A percentile compares a stretch with the other conserved stretches of the same genome.
Evolutionary conservation across 2,329 filamentous ascomycete genomes (phyloP).

Genomic region (Trichoderma koningii): DNA sequence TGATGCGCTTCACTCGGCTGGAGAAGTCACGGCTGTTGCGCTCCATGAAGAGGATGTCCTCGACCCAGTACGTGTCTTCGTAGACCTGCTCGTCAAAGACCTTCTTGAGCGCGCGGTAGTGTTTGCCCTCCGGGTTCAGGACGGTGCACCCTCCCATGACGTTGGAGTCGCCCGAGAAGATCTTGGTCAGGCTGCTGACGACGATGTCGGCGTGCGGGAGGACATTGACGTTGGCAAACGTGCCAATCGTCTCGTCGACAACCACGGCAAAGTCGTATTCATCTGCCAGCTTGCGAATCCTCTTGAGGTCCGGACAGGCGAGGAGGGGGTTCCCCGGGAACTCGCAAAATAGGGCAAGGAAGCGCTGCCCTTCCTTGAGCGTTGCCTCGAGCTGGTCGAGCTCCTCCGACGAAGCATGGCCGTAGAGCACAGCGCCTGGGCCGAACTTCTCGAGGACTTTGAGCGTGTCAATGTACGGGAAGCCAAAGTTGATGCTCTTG

Average conservation of each 20-base stretch:
- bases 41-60: slow-evolving; percentile 93
- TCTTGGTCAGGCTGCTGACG: slow-evolving; percentile 92
- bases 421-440: slow-evolving; percentile 85
- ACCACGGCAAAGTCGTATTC: slow-evolving; percentile 86
- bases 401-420: slow-evolving; percentile 73
- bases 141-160: slow-evolving; percentile 88
- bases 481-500: slow-evolving; percentile 91
- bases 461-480: slow-evolving; percentile 94
- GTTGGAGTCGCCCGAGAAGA: slow-evolving; percentile 96
- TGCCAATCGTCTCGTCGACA: slow-evolving; percentile 94
- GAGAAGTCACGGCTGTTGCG: slow-evolving; percentile 93
- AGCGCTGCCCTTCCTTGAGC: slow-evolving; percentile 71
- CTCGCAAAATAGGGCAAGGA: slow-evolving; percentile 86
- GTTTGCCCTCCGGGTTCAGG: slow-evolving; percentile 65
- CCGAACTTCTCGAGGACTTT: slow-evolving; percentile 96
- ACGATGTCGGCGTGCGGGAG: slow-evolving; percentile 87
- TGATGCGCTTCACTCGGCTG: slow-evolving; percentile 79
- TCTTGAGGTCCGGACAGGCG: slow-evolving; percentile 76
- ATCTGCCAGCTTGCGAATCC: slow-evolving; percentile 80
- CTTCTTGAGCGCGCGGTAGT: slow-evolving; percentile 69
- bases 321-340: slow-evolving; percentile 93
- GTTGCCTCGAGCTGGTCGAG: slow-evolving; percentile 79
- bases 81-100: slow-evolving; percentile 63
- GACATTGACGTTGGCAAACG: slow-evolving; percentile 93
- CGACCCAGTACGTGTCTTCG: slow-evolving; percentile 91